phyloP scores from a whole-genome alignment of 495 filamentous ascomycete genomes.

The Tuber microsphaerosporum region DNA sequence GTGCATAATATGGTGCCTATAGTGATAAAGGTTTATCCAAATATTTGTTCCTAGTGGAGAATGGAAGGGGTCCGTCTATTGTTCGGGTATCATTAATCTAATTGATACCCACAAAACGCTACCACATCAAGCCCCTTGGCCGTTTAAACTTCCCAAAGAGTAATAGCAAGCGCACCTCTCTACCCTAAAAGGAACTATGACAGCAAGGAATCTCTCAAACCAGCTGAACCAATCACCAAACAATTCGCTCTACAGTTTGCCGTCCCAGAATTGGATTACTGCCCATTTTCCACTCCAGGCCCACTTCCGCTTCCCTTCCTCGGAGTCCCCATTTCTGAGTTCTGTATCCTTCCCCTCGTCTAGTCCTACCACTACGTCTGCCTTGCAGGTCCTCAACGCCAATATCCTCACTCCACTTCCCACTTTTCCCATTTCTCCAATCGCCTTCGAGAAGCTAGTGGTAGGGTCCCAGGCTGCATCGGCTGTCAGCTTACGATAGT shows the following conservation, averaged over 20 bases:
- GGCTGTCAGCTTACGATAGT: conserved; percentile 82
- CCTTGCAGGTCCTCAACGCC: conserved; percentile 88
- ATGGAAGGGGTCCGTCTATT: background rate
- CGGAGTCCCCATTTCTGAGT: conserved; percentile 62
- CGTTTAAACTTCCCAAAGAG: background rate
- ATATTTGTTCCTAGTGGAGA: background rate
- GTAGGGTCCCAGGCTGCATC: conserved; percentile 84
- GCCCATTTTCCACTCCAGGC: conserved; percentile 98
- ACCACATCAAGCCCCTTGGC: background rate
- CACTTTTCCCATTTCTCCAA: conserved; percentile 69
- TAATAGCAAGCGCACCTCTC: background rate
- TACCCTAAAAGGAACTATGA: background rate
- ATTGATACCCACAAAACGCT: background rate
- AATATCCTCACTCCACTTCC: conserved; percentile 73
- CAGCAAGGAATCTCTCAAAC: background rate
- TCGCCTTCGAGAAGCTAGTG: conserved; percentile 75
- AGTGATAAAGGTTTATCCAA: background rate
- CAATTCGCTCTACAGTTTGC: conserved; percentile 48
- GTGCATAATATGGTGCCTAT: background rate
- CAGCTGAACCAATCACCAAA: conserved; percentile 1
- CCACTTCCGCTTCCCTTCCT: conserved; percentile 74
- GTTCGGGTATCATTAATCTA: background rate
- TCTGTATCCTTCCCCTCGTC: conserved; percentile 70
- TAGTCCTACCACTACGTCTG: conserved; percentile 90
- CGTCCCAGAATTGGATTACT: conserved; percentile 79